These are phyloP conservation scores for Babesia ovata DNA, from an alignment of 169 alveolate species.

Conservation along the genomic window DNA sequence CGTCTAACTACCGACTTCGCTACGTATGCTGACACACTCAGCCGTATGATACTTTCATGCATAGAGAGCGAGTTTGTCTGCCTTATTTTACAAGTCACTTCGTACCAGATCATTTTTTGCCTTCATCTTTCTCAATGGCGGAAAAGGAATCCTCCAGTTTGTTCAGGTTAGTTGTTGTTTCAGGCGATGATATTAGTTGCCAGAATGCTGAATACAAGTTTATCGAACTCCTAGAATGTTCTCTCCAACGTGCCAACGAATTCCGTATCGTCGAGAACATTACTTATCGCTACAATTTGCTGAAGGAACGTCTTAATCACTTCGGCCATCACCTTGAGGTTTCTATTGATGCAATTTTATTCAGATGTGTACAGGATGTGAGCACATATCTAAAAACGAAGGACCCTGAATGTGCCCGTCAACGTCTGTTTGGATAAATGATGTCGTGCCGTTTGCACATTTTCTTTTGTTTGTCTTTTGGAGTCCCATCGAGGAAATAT, in stretches of 20 bases:
- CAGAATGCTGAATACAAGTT: constrained; percentile 35
- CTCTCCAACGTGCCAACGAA: constrained; percentile 30
- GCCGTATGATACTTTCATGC: constrained; percentile 36
- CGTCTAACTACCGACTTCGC: constrained; percentile 10
- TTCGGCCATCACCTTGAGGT: constrained; percentile 45
- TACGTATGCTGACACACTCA: not conserved
- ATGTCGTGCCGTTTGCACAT: constrained; percentile 4
- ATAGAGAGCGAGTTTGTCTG: constrained; percentile 28
- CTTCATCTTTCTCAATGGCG: constrained; percentile 11
- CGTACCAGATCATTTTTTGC: constrained; percentile 14
- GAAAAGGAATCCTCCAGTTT: constrained; percentile 22
- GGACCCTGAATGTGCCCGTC: constrained; percentile 26
- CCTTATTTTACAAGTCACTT: too few relatives aligned
- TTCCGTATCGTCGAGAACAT: constrained; percentile 44
- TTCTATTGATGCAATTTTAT: too few relatives aligned
- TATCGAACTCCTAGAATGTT: constrained; percentile 37
- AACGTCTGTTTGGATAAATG: constrained; percentile 19
- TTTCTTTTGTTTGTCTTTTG: not conserved
- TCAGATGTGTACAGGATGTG: constrained; percentile 10
- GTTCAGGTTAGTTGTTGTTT: constrained; percentile 19
- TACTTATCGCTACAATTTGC: constrained; percentile 37
- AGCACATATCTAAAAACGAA: constrained; percentile 13
- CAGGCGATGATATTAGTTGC: too few relatives aligned
- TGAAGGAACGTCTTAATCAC: constrained; percentile 38
- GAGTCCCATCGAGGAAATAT: not conserved